These are phyloP conservation scores for Saccharomycopsis sp. DNA, from an alignment of 805 yeast genomes.

Conservation along the genomic window DNA sequence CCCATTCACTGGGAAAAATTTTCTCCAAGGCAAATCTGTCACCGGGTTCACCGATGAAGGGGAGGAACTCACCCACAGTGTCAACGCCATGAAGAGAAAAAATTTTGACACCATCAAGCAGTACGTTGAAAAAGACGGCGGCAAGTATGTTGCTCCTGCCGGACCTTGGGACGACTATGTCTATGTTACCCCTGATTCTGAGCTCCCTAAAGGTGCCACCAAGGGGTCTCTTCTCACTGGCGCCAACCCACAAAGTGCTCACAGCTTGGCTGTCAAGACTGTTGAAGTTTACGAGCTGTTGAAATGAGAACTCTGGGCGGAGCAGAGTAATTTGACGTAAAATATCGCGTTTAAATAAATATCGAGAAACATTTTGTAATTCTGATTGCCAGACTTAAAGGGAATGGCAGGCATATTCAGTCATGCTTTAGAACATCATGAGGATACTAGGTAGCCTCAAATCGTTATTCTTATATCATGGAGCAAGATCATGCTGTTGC, in stretches of 20 bases:
- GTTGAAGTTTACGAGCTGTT: no score
- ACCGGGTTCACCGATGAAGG: conserved; percentile 58
- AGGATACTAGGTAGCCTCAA: no score
- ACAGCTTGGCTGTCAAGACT: conserved; percentile 38
- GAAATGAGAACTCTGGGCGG: no score
- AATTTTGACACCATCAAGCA: conserved; percentile 30
- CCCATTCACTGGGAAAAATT: conserved; percentile 32
- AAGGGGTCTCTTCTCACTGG: conserved; percentile 60
- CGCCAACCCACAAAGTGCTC: conserved; percentile 52
- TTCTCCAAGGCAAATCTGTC: conserved; percentile 43
- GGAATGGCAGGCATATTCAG: no score
- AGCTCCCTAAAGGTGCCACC: no score
- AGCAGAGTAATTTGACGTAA: no score
- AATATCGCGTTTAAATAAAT: no score
- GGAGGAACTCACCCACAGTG: conserved; percentile 31
- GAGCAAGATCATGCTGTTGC: no score
- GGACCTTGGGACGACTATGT: conserved; percentile 35
- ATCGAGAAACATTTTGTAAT: no score
- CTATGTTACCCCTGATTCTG: conserved; percentile 43
- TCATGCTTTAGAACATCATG: no score
- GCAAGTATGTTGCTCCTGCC: conserved; percentile 32
- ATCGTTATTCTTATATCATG: no score
- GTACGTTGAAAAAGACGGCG: conserved; percentile 30
- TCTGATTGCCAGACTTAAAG: no score
- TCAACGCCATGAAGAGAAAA: conserved; percentile 23